A percentile compares a stretch with the other conserved stretches of the same genome.
These are phyloP conservation scores for Sherardia arvensis DNA, from an alignment of 257 asterid species.

Conservation along the genomic window DNA sequence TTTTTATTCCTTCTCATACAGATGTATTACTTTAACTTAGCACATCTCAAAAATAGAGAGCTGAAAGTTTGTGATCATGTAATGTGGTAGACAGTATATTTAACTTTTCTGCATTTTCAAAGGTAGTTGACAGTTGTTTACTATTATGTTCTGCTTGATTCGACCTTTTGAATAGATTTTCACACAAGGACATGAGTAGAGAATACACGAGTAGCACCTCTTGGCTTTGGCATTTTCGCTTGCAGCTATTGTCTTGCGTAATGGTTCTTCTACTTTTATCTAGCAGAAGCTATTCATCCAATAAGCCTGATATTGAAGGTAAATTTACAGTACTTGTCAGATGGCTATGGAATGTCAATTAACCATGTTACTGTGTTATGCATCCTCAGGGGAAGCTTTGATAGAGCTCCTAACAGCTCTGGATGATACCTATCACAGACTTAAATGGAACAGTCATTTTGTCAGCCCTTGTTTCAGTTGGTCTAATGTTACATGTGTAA, in stretches of 20 bases:
- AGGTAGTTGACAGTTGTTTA: background rate
- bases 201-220: slow-evolving; percentile 16
- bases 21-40: background rate
- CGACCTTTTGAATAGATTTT: slow-evolving; percentile 13
- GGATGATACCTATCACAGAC: slow-evolving; percentile 47
- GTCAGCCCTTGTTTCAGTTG: slow-evolving; percentile 92
- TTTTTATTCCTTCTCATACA: background rate
- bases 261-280: slow-evolving; percentile 35
- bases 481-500: slow-evolving; percentile 67
- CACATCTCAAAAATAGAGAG: background rate
- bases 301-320: slow-evolving; percentile 66
- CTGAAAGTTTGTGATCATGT: too few relatives aligned
- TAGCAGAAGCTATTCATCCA: slow-evolving; percentile 31
- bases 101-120: too few relatives aligned
- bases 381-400: slow-evolving; percentile 60
- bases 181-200: slow-evolving; percentile 11
- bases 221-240: slow-evolving; percentile 11
- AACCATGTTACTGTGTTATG: background rate
- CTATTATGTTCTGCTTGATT: background rate
- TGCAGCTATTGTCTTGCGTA: slow-evolving; percentile 20
- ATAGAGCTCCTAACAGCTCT: slow-evolving; percentile 42
- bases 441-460: slow-evolving; percentile 52
- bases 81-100: too few relatives aligned
- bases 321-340: background rate
- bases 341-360: background rate